These are phyloP conservation scores for Monosporascus sp. DNA, from an alignment of 2,329 filamentous ascomycete species.

Conservation along the genomic window DNA sequence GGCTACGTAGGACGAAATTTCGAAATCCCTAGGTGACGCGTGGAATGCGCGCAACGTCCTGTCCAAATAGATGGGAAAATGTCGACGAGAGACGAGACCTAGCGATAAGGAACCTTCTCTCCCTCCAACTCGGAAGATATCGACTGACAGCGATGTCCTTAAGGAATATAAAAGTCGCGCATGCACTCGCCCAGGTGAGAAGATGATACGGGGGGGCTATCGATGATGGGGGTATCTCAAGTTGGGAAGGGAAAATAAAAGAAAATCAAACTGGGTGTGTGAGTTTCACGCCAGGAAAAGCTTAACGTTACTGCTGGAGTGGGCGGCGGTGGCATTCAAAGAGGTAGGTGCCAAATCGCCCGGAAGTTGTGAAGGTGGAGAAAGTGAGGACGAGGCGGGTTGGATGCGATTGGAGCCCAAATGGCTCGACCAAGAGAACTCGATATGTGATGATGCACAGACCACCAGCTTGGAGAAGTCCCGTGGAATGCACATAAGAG, in stretches of 20 bases:
- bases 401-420: constrained; percentile 6
- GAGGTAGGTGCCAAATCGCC: neutral
- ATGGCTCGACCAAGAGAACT: neutral
- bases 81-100: no score
- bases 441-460: neutral
- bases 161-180: neutral
- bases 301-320: neutral
- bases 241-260: neutral
- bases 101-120: no score
- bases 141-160: neutral
- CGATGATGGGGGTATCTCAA: neutral
- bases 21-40: no score
- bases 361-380: neutral
- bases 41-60: no score
- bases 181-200: neutral
- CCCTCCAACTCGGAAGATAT: no score
- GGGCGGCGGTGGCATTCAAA: neutral
- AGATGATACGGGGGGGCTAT: neutral
- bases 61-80: no score
- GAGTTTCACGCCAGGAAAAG: neutral
- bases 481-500: no score
- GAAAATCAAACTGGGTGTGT: neutral
- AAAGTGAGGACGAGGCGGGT: constrained; percentile 4
- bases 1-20: no score
- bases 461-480: neutral